phyloP scores from a whole-genome alignment of 2,329 filamentous ascomycete genomes.

The Graphiopsis chlorocephala region DNA sequence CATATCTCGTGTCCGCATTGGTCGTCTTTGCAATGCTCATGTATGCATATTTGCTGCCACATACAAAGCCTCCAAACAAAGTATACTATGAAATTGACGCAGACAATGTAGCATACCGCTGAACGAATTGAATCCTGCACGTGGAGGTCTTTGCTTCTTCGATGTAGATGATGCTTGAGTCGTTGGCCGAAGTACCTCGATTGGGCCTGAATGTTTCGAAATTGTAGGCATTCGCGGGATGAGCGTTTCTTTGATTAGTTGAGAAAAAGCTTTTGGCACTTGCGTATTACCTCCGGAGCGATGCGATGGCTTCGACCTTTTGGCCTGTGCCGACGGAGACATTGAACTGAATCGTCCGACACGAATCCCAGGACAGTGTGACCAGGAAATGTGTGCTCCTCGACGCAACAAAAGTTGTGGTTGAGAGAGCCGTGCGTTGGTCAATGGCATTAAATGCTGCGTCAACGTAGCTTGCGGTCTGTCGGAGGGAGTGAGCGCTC shows the following conservation, averaged over 20 bases:
- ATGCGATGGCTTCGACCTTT: neutral
- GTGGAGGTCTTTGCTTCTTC: neutral
- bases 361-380: neutral
- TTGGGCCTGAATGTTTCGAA: neutral
- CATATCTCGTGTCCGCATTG: slow-evolving; percentile 19
- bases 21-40: slow-evolving; percentile 22
- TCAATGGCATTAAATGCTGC: neutral
- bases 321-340: neutral
- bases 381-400: neutral
- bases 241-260: too few species aligned
- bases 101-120: neutral
- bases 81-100: neutral
- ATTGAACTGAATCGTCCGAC: neutral
- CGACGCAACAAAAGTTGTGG: neutral
- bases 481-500: too few species aligned
- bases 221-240: neutral
- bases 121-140: neutral
- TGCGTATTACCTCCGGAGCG: neutral
- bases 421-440: neutral
- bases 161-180: neutral
- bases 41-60: neutral
- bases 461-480: neutral
- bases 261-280: too few species aligned
- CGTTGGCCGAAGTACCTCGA: neutral
- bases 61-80: neutral